Evolutionary conservation across 129 eudicot genomes (phyloP), one percentile per base, ranked within the genome.

Genomic region (Flaveria sonorensis): DNA sequence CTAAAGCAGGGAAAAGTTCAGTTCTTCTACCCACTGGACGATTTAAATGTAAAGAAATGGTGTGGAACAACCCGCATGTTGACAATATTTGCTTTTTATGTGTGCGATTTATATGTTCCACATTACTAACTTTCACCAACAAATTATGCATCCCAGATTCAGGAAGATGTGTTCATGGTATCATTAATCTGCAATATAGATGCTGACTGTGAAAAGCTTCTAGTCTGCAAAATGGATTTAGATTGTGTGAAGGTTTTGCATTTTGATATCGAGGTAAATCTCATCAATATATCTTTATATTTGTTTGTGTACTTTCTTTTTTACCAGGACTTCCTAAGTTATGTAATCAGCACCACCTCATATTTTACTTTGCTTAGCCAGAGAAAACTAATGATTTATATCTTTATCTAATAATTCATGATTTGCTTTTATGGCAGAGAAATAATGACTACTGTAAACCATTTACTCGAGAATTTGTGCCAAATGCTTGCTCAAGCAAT

Each of bases 151-250:
- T 83, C 60, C 10, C 84, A 94, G 98, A 83, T 76, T 74, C 93
- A 91, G 83, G 93, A 86, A 75, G 93, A 91, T 72, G 79, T 91
- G 72, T 89, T 94, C 82, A 91, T 87, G 96, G 92, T 85, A 79
- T 89, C 98, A 71, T 85, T 94, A 93, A 94, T 94, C 61, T 91
- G 98, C 90, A 89, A 89, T 63, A 77, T 91, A 82, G 97, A 89
- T 71, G 84, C 74, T 23, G 93, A 94, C 82, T 84, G 92, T 80
- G 89, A 91, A 81, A 91, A 87, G 86, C 97, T 87, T 81, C 81
- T 94, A 64, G 81, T 91, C 32, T 94, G 98, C 89, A 94, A 91
- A 85, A 83, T 91, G 96, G 98, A 94, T 77, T 68, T 85, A 70
- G 97, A 94, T 57, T 94, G 96, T 75, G 85, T 94, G 73, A 94